Percentiles rank a stretch among this genome's conserved stretches.
These are phyloP conservation scores for Echites panduratus DNA, from an alignment of 257 asterid genomes.

Conservation along the genomic window DNA sequence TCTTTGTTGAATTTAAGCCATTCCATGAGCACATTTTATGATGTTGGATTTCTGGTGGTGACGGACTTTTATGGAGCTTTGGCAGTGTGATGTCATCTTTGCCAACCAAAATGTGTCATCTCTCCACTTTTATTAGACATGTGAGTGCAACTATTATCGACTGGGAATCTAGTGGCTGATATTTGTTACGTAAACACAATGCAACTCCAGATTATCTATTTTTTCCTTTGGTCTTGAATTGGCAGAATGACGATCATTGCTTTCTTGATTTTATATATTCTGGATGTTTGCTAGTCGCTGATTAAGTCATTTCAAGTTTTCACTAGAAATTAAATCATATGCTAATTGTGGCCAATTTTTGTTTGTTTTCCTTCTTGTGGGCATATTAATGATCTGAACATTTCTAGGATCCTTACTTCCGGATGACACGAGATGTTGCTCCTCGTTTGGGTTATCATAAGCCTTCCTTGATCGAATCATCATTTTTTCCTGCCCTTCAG, in stretches of 20 bases:
- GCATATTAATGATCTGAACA: background rate
- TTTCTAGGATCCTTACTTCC: constrained; percentile 90
- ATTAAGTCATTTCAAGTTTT: background rate
- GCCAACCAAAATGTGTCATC: too few species aligned
- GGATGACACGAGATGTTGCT: constrained; percentile 99
- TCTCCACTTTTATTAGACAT: background rate
- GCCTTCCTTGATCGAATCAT: constrained; percentile 91
- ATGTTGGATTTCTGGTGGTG: background rate
- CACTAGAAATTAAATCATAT: background rate
- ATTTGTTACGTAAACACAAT: background rate
- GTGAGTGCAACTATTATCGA: background rate
- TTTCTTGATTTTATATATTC: background rate
- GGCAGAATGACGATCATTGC: too few species aligned
- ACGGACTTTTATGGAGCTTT: background rate
- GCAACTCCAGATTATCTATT: background rate
- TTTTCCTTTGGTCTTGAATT: background rate
- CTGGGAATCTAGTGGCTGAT: background rate
- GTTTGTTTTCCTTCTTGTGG: background rate
- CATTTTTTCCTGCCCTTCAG: constrained; percentile 98
- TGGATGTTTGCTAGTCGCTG: background rate
- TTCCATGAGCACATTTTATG: background rate
- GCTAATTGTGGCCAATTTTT: background rate
- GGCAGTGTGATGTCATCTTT: background rate
- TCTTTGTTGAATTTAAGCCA: background rate
- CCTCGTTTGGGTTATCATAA: constrained; percentile 85